These are phyloP conservation scores for Syzygium jambos DNA, from an alignment of 345 rosid genomes.

Conservation along the genomic window DNA sequence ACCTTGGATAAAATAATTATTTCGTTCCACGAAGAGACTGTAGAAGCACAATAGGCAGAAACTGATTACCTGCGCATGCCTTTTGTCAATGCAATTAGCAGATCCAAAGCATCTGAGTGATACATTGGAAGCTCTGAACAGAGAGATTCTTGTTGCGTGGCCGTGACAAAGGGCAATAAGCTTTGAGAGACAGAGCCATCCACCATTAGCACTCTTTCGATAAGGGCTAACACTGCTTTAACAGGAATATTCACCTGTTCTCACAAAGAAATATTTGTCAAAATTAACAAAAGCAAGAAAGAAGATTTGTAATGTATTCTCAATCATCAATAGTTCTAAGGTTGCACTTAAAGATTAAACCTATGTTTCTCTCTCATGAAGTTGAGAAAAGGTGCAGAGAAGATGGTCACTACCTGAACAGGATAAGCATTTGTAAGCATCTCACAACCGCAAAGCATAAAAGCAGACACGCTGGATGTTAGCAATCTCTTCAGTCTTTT, in stretches of 20 bases:
- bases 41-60: neutral
- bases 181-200: conserved; percentile 61
- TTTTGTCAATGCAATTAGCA: conserved; percentile 52
- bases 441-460: conserved; percentile 52
- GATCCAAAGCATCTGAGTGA: conserved; percentile 56
- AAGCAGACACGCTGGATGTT: conserved; percentile 34
- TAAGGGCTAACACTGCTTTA: conserved; percentile 52
- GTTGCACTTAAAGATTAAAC: neutral
- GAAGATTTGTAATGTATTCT: neutral
- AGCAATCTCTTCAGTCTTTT: conserved; percentile 38
- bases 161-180: conserved; percentile 40
- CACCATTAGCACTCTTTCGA: conserved; percentile 72
- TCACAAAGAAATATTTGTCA: conserved; percentile 5
- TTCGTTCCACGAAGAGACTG: neutral
- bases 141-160: conserved; percentile 63
- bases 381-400: neutral
- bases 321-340: neutral
- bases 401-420: conserved; percentile 36
- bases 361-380: neutral
- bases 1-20: neutral
- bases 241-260: conserved; percentile 55
- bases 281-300: neutral
- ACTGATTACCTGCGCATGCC: conserved; percentile 53
- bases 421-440: conserved; percentile 69
- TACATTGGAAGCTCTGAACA: conserved; percentile 74